phyloP scores from a whole-genome alignment of 1,284 basidiomycete species.

The Moesziomyces parantarcticus region DNA sequence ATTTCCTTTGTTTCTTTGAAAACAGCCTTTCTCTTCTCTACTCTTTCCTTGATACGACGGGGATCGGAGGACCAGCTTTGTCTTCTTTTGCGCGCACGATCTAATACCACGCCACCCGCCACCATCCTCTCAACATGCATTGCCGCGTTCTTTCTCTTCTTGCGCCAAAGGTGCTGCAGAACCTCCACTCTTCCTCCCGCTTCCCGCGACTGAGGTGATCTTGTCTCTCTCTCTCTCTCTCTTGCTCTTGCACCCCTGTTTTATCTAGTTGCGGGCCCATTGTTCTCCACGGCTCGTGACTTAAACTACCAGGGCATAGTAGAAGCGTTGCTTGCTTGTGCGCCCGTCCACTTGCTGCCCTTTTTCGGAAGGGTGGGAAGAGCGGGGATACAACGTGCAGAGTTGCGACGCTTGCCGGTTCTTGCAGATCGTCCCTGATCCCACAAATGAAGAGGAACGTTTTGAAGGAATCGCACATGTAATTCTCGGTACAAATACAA shows the following conservation, averaged over 20 bases:
- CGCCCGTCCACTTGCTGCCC: neutral
- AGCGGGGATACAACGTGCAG: neutral
- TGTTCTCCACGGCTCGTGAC: slow-evolving; percentile 39
- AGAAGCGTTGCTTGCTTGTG: neutral
- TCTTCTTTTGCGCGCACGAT: too few species aligned
- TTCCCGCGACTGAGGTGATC: neutral
- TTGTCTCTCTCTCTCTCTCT: neutral
- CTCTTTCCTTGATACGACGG: neutral
- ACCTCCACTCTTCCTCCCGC: neutral
- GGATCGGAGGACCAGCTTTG: too few species aligned
- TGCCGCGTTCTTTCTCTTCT: neutral
- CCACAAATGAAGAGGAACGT: slow-evolving; percentile 40
- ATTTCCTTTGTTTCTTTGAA: slow-evolving; percentile 17
- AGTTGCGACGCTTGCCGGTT: slow-evolving; percentile 7
- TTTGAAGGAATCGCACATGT: slow-evolving; percentile 60
- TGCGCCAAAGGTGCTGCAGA: too few species aligned
- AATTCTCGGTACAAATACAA: slow-evolving; percentile 12
- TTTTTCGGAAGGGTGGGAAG: neutral
- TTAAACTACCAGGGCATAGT: slow-evolving; percentile 60
- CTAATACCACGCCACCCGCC: too few species aligned
- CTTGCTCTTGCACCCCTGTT: slow-evolving; percentile 21
- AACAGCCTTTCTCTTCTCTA: slow-evolving; percentile 44
- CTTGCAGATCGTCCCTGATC: slow-evolving; percentile 59
- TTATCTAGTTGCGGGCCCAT: slow-evolving; percentile 46
- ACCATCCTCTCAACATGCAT: too few species aligned